Evolutionary conservation across 768 basidiomycete genomes (phyloP), one percentile per base, ranked within the genome.

Genomic region (Rhizopogon roseolus): DNA sequence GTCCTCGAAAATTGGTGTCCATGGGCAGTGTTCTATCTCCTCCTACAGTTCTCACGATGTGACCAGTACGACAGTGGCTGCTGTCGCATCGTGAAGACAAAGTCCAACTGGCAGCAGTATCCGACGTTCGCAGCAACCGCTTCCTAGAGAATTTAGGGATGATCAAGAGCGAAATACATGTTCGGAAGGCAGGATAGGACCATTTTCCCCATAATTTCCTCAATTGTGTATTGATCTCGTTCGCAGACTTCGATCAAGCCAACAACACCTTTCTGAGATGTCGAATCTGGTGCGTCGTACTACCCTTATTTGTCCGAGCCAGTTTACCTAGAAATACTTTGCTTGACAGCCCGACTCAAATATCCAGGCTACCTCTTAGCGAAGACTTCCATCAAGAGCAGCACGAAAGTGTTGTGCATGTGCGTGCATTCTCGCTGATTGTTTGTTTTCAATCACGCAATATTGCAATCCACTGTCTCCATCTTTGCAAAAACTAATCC

Each of bases 11-110:
- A 58, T 66, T 76, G 27, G 65, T 69, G 17, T 76, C 78, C 2
- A 63, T 73, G 49, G 67, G 71, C 17, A 55, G 67, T 49, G 60
- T 69, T 6, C 59, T 68, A n/a, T n/a, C n/a, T n/a, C 51, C 55
- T 17, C 65, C 68, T 5, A 58, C 61, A 17, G 54, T 19, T 59
- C 61, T 17, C 60, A 63, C n/a, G 75, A 81, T 60, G 71, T 85
- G 32, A 76, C 78, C 2, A 74, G 76, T 25, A 77, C 82, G 50
- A 84, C 86, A 41, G 65, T 88, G 57, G 82, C 79, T 41, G 80
- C 84, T 34, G 79, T 85, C 40, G 79, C 82, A 5, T 78, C 79
- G 3, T 76, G 81, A 27, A 71, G 84, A 54, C 71, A 75, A 52
- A 82, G 80, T 58, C 79, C 80, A 10, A 72, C 70, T 52, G 64